A percentile compares a stretch with the other conserved stretches of the same genome.
These are phyloP conservation scores for Cyathus striatus DNA, from an alignment of 768 basidiomycete species.

Conservation along the genomic window DNA sequence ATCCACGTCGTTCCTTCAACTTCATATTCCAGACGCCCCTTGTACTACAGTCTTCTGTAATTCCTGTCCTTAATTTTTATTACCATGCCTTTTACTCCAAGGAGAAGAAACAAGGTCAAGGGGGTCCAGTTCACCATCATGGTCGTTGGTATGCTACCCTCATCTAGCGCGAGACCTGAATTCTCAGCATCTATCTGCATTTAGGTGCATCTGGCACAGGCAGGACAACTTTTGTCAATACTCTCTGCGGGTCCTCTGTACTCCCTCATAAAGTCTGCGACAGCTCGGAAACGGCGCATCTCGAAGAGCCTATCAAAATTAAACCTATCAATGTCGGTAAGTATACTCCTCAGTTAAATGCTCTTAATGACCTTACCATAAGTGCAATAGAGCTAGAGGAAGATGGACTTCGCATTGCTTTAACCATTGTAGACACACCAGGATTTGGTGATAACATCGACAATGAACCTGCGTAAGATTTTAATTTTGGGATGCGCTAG, in stretches of 20 bases:
- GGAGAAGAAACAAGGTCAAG: slow-evolving; percentile 78
- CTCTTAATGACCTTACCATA: slow-evolving; percentile 1
- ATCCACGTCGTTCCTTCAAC: not conserved
- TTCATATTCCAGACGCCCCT: too few species aligned
- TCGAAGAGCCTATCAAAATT: slow-evolving; percentile 73
- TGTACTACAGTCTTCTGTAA: too few species aligned
- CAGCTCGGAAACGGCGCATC: slow-evolving; percentile 66
- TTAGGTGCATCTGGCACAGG: slow-evolving; percentile 84
- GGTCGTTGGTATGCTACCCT: slow-evolving; percentile 72
- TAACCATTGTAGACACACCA: slow-evolving; percentile 90
- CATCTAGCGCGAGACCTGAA: not conserved
- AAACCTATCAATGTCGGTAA: slow-evolving; percentile 78
- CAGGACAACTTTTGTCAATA: slow-evolving; percentile 89
- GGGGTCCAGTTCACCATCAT: slow-evolving; percentile 86
- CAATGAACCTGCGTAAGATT: slow-evolving; percentile 76
- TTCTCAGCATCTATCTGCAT: not conserved
- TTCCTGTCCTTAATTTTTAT: too few species aligned
- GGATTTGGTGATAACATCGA: slow-evolving; percentile 91
- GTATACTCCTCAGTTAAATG: slow-evolving; percentile 14
- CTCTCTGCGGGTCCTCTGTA: slow-evolving; percentile 79
- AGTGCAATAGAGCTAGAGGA: slow-evolving; percentile 74
- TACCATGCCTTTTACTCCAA: slow-evolving; percentile 41
- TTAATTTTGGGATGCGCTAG: not conserved
- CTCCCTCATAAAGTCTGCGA: slow-evolving; percentile 63
- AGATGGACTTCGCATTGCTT: slow-evolving; percentile 83